Percentiles rank a stretch among this genome's conserved stretches.
These are phyloP conservation scores for Didymella pomorum DNA, from an alignment of 2,329 filamentous ascomycete genomes.

Conservation along the genomic window DNA sequence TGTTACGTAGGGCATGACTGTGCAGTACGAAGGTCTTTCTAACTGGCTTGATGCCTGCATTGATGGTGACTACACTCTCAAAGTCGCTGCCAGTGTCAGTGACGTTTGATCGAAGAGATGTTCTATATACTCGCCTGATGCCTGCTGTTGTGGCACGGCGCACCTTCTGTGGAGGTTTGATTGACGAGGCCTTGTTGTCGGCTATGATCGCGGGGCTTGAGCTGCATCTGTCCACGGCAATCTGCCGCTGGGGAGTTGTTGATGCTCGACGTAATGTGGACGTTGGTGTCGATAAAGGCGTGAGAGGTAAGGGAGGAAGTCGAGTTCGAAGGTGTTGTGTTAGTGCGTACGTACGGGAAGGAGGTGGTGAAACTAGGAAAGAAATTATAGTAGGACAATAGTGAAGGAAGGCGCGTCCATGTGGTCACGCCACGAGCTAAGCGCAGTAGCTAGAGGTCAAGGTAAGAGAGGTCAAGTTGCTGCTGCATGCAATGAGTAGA, in stretches of 20 bases:
- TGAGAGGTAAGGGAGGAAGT: neutral
- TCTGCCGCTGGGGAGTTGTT: neutral
- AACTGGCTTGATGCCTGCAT: slow-evolving; percentile 7
- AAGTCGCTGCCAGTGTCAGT: slow-evolving; percentile 11
- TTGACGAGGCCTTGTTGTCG: neutral
- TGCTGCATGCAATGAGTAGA: neutral
- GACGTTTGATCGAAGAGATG: too few relatives aligned
- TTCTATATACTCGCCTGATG: too few relatives aligned
- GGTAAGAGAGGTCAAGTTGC: neutral
- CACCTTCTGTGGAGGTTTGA: slow-evolving; percentile 7
- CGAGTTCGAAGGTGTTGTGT: neutral
- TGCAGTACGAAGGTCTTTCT: slow-evolving; percentile 11
- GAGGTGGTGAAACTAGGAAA: neutral
- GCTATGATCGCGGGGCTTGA: slow-evolving; percentile 1
- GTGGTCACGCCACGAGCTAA: neutral
- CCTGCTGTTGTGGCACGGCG: slow-evolving; percentile 6
- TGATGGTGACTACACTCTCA: slow-evolving; percentile 4
- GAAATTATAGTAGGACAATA: neutral
- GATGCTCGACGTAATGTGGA: neutral
- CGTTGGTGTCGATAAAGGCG: neutral
- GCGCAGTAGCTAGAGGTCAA: neutral
- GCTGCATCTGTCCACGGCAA: neutral
- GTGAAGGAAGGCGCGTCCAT: slow-evolving; percentile 3
- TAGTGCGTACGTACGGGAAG: neutral
- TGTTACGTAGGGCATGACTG: slow-evolving; percentile 3